phyloP scores from a whole-genome alignment of 176 grass and related monocot species.

The Coix lacrymajobi region DNA sequence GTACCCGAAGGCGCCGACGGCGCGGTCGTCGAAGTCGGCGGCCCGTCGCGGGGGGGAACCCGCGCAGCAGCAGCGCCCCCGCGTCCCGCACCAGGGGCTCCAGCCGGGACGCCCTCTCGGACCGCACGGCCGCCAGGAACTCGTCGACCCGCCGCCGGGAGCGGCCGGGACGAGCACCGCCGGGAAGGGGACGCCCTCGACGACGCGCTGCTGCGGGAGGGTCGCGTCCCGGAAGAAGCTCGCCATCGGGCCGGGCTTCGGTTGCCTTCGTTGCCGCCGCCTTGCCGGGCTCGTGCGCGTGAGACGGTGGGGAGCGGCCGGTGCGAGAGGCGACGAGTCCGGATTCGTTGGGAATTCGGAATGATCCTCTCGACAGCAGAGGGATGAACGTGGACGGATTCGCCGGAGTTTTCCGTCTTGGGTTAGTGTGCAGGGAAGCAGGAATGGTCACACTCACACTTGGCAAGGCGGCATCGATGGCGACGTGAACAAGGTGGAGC shows the following conservation, averaged over 20 bases:
- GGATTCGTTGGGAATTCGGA: background rate
- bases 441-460: background rate
- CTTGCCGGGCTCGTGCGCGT: background rate
- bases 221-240: slow-evolving; percentile 48
- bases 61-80: slow-evolving; percentile 73
- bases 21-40: slow-evolving; percentile 69
- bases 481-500: background rate
- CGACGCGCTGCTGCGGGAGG: slow-evolving; percentile 52
- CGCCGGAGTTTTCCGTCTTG: background rate
- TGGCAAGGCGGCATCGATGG: background rate
- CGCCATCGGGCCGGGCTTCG: slow-evolving; percentile 27
- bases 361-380: background rate
- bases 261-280: background rate
- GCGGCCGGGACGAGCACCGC: slow-evolving; percentile 52
- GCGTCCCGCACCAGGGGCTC: slow-evolving; percentile 63
- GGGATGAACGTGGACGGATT: slow-evolving; percentile 51
- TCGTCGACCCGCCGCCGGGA: background rate
- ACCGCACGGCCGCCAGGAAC: slow-evolving; percentile 44
- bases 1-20: slow-evolving; percentile 78
- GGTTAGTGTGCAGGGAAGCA: background rate
- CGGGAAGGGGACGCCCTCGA: slow-evolving; percentile 70
- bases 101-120: slow-evolving; percentile 39
- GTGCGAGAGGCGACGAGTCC: background rate
- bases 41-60: slow-evolving; percentile 56
- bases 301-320: background rate